Conservation (phyloP, 2,329 filamentous ascomycete genomes). For the Neofusicoccum sp. region DNA sequence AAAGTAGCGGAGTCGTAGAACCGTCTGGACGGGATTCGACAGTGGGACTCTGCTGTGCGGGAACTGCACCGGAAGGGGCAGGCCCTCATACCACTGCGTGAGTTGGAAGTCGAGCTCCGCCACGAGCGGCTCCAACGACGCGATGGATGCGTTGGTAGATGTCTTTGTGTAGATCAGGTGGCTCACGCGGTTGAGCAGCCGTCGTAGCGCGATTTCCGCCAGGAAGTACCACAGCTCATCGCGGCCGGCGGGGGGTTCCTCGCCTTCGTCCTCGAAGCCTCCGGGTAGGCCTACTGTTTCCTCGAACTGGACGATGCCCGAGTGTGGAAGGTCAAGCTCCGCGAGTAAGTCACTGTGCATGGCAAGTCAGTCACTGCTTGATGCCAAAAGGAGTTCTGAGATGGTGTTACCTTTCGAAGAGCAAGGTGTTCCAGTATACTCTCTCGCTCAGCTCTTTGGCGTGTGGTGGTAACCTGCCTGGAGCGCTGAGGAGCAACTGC, state of each 20-base stretch:
- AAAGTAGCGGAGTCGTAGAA: slow-evolving; percentile 76
- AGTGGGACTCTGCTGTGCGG: slow-evolving; percentile 67
- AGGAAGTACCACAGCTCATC: slow-evolving; percentile 86
- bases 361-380: slow-evolving; percentile 4
- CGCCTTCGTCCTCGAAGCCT: slow-evolving; percentile 69
- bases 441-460: slow-evolving; percentile 72
- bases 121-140: slow-evolving; percentile 73
- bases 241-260: slow-evolving; percentile 60
- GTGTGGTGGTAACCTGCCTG: slow-evolving; percentile 66
- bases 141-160: slow-evolving; percentile 61
- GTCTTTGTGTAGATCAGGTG: slow-evolving; percentile 77
- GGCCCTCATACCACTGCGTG: slow-evolving; percentile 78
- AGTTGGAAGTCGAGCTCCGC: slow-evolving; percentile 79
- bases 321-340: slow-evolving; percentile 78
- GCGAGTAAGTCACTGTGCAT: slow-evolving; percentile 63
- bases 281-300: slow-evolving; percentile 76
- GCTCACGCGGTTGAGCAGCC: slow-evolving; percentile 74
- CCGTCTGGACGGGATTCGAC: slow-evolving; percentile 73
- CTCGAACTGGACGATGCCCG: slow-evolving; percentile 78
- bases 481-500: slow-evolving; percentile 72
- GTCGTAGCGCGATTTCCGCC: slow-evolving; percentile 74
- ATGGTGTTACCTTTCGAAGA: slow-evolving; percentile 62
- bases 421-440: slow-evolving; percentile 79
- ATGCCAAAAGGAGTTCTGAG: neutral
- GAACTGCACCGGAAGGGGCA: slow-evolving; percentile 74